A percentile compares a stretch with the other conserved stretches of the same genome.
phyloP scores from a whole-genome alignment of 106 monocot species.

The Phalaenopsis equestris region DNA sequence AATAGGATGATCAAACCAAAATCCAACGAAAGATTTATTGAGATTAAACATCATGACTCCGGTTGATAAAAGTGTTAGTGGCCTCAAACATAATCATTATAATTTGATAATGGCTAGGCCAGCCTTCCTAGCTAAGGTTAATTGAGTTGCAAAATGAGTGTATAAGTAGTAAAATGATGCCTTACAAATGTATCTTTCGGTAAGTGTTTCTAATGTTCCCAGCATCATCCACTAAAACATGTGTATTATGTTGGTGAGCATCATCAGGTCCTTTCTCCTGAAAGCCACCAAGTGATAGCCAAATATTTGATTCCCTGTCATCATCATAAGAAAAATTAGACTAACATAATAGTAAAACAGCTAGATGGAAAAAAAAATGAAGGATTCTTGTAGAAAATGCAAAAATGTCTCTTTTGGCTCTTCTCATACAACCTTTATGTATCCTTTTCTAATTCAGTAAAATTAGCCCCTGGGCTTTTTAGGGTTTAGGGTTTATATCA shows the following conservation, averaged over 20 bases:
- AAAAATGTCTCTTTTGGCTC: neutral
- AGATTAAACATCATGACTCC: neutral
- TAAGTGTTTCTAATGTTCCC: slow-evolving; percentile 73
- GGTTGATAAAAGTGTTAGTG: neutral
- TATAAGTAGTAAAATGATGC: slow-evolving; percentile 2
- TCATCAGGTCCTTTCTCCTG: slow-evolving; percentile 92
- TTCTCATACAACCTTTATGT: too few relatives aligned
- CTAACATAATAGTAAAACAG: neutral
- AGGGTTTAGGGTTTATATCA: too few relatives aligned
- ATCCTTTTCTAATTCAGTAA: too few relatives aligned
- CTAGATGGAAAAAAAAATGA: neutral
- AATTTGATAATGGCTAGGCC: neutral
- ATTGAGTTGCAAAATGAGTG: neutral
- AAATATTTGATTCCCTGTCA: slow-evolving; percentile 74
- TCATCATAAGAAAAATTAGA: slow-evolving; percentile 7
- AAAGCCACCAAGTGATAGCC: slow-evolving; percentile 89
- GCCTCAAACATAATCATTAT: neutral
- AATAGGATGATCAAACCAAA: neutral
- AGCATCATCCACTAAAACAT: slow-evolving; percentile 81
- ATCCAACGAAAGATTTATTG: neutral
- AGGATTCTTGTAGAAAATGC: neutral
- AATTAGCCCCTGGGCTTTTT: too few relatives aligned
- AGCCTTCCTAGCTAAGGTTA: neutral
- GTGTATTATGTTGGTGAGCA: slow-evolving; percentile 61
- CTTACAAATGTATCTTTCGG: slow-evolving; percentile 90